Percentiles rank a stretch among this genome's conserved stretches.
These are phyloP conservation scores for Acer campestre DNA, from an alignment of 345 rosid genomes.

Conservation along the genomic window DNA sequence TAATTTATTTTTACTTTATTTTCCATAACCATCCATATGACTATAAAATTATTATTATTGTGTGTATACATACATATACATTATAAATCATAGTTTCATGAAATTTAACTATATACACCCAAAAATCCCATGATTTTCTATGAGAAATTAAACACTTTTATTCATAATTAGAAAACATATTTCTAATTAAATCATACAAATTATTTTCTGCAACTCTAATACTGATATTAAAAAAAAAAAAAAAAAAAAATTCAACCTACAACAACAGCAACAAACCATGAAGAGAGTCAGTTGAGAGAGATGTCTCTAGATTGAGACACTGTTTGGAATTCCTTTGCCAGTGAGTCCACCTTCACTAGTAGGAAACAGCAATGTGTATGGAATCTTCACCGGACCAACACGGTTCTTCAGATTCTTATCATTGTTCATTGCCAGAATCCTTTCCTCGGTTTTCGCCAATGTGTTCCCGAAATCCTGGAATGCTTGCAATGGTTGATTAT, in stretches of 20 bases:
- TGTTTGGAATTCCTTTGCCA: slow-evolving; percentile 64
- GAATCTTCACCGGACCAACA: slow-evolving; percentile 48
- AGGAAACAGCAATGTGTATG: slow-evolving; percentile 55
- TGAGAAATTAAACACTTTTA: not conserved
- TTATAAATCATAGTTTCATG: no score
- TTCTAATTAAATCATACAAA: not conserved
- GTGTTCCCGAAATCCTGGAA: slow-evolving; percentile 48
- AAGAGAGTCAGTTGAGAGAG: no score
- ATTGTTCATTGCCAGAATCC: slow-evolving; percentile 41
- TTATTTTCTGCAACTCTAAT: not conserved
- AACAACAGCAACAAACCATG: no score
- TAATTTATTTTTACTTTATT: no score
- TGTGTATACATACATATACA: no score
- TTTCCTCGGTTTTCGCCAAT: slow-evolving; percentile 44
- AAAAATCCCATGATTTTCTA: no score
- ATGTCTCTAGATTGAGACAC: slow-evolving; percentile 47
- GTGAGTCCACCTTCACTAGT: slow-evolving; percentile 51
- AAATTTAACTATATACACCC: no score
- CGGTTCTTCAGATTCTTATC: slow-evolving; percentile 48
- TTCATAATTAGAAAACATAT: not conserved
- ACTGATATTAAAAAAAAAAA: not conserved
- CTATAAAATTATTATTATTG: no score
- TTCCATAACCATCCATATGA: no score
- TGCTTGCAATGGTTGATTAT: slow-evolving; percentile 35
- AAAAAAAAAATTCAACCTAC: no score